A percentile compares a stretch with the other conserved stretches of the same genome.
phyloP scores from a whole-genome alignment of 2,329 filamentous ascomycete genomes.

The Colletotrichum salicis region DNA sequence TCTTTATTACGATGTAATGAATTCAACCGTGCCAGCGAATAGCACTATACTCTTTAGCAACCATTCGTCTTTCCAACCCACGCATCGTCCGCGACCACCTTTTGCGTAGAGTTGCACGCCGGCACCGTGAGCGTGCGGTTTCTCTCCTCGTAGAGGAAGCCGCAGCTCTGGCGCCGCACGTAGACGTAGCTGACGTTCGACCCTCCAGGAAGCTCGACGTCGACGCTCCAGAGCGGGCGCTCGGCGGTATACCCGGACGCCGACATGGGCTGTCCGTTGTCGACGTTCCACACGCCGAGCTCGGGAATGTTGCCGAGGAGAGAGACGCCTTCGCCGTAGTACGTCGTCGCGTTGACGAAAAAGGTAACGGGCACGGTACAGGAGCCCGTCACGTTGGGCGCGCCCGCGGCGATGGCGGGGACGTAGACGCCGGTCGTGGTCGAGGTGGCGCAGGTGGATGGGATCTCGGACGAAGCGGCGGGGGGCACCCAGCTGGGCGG shows the following conservation, averaged over 20 bases:
- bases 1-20: neutral
- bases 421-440: conserved; percentile 45
- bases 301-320: conserved; percentile 54
- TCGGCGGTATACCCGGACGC: conserved; percentile 53
- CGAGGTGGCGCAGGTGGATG: conserved; percentile 41
- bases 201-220: conserved; percentile 52
- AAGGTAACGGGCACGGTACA: conserved; percentile 54
- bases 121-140: conserved; percentile 55
- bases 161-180: conserved; percentile 55
- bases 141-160: conserved; percentile 55
- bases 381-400: conserved; percentile 44
- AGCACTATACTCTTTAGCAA: conserved; percentile 17
- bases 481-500: conserved; percentile 43
- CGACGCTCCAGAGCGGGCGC: conserved; percentile 57
- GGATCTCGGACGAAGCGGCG: conserved; percentile 36
- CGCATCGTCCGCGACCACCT: conserved; percentile 48
- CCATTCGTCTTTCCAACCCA: conserved; percentile 47
- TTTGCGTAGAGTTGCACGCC: conserved; percentile 42
- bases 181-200: conserved; percentile 58
- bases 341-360: conserved; percentile 57
- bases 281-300: conserved; percentile 56
- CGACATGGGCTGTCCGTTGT: conserved; percentile 50
- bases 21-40: neutral
- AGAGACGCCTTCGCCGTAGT: conserved; percentile 59
- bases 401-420: conserved; percentile 48